phyloP scores from a whole-genome alignment of 169 alveolate genomes.

The Plasmodium inui region DNA sequence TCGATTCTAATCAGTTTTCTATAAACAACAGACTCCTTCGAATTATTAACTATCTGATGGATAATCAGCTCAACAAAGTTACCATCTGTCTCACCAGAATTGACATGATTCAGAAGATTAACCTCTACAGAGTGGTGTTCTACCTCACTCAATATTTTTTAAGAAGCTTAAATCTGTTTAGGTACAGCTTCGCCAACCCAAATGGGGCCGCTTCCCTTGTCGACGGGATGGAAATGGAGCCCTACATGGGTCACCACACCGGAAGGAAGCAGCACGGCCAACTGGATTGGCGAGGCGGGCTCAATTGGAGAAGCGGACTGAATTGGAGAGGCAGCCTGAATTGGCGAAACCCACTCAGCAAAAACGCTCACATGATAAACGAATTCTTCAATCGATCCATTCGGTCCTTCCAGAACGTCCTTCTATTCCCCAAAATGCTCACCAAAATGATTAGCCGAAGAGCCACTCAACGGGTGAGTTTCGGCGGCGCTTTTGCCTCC shows the following conservation, averaged over 20 bases:
- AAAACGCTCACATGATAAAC: neutral
- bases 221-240: neutral
- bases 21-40: slow-evolving; percentile 39
- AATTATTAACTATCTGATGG: slow-evolving; percentile 47
- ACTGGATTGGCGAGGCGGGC: neutral
- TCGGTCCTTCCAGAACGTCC: slow-evolving; percentile 48
- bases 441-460: neutral
- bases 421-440: slow-evolving; percentile 18
- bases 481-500: neutral
- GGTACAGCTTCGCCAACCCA: neutral
- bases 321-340: neutral
- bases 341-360: neutral
- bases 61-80: slow-evolving; percentile 44
- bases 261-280: neutral
- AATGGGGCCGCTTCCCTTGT: neutral
- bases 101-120: slow-evolving; percentile 19
- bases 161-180: slow-evolving; percentile 38
- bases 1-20: slow-evolving; percentile 44
- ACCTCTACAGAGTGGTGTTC: slow-evolving; percentile 40
- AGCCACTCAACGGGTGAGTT: neutral
- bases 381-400: slow-evolving; percentile 33
- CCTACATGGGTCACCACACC: neutral
- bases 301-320: neutral
- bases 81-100: slow-evolving; percentile 60
- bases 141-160: slow-evolving; percentile 61